Percentiles rank a stretch among this genome's conserved stretches.
These are phyloP conservation scores for Daedaleopsis nitida DNA, from an alignment of 768 basidiomycete species.

Conservation along the genomic window DNA sequence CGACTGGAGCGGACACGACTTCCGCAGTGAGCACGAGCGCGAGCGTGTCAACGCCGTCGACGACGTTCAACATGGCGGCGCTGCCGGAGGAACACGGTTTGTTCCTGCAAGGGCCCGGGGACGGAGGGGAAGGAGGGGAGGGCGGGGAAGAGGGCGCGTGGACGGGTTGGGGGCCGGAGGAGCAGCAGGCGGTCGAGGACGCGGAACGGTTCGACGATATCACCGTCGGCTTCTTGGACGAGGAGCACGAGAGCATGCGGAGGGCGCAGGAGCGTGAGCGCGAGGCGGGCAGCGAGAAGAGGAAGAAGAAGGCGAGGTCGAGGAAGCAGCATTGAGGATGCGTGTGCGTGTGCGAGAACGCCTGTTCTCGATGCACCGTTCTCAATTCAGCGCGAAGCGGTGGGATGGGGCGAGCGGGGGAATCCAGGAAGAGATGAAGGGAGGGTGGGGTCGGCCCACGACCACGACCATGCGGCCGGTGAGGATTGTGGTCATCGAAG, in stretches of 20 bases:
- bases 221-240: conserved; percentile 37
- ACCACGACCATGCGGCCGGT: no score
- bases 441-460: no score
- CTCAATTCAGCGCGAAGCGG: background rate
- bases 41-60: conserved; percentile 38
- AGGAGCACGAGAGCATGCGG: conserved; percentile 30
- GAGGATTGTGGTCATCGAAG: no score
- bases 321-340: no score
- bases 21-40: background rate
- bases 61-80: conserved; percentile 34
- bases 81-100: conserved; percentile 22
- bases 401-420: no score
- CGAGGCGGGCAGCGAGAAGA: background rate
- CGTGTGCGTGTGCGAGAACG: no score
- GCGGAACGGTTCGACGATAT: conserved; percentile 40
- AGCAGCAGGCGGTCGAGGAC: conserved; percentile 34
- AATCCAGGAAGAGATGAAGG: no score
- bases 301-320: conserved; percentile 2
- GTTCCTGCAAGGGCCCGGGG: background rate
- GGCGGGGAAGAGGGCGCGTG: conserved; percentile 25
- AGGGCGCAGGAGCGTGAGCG: conserved; percentile 2
- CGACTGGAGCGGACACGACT: conserved; percentile 25
- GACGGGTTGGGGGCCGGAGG: conserved; percentile 35
- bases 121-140: background rate
- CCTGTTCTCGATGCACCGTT: no score